Conservation (phyloP, 208 protist species). For the Leishmania martiniquensis region DNA sequence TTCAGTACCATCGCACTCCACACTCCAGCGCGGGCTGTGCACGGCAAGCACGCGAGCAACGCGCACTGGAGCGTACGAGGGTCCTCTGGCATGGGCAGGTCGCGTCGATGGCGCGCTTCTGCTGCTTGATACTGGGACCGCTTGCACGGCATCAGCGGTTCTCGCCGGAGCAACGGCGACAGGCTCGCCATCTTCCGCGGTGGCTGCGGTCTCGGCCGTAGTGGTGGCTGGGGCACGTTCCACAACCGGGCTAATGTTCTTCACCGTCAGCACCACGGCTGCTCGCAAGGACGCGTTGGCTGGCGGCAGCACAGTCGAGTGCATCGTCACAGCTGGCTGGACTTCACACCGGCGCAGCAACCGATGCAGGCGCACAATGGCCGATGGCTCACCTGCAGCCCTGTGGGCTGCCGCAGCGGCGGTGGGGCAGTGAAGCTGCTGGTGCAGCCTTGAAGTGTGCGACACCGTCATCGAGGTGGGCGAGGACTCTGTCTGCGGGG, state of each 20-base stretch:
- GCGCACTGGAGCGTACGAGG: slow-evolving; percentile 36
- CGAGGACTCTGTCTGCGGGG: neutral
- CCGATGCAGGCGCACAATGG: slow-evolving; percentile 68
- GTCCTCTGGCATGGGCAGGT: neutral
- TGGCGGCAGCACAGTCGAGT: slow-evolving; percentile 70
- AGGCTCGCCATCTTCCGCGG: neutral
- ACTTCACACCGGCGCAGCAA: slow-evolving; percentile 72
- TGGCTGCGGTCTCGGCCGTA: neutral
- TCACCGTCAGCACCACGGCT: slow-evolving; percentile 58
- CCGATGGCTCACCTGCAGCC: neutral
- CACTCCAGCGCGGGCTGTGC: slow-evolving; percentile 61
- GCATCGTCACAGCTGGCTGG: slow-evolving; percentile 57
- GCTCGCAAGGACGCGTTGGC: slow-evolving; percentile 44
- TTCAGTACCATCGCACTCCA: slow-evolving; percentile 34
- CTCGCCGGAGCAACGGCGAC: neutral
- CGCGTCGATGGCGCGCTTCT: neutral
- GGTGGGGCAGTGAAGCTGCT: neutral
- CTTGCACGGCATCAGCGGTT: slow-evolving; percentile 10
- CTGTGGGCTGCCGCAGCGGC: neutral
- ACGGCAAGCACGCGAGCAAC: slow-evolving; percentile 56
- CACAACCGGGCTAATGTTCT: slow-evolving; percentile 38
- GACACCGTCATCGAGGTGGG: neutral
- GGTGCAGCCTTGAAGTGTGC: neutral
- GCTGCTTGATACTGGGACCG: neutral
- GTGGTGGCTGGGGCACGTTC: neutral